Evolutionary conservation across 768 basidiomycete genomes (phyloP), one percentile per base, ranked within the genome.

Genomic region (Leccinum sublutescens): DNA sequence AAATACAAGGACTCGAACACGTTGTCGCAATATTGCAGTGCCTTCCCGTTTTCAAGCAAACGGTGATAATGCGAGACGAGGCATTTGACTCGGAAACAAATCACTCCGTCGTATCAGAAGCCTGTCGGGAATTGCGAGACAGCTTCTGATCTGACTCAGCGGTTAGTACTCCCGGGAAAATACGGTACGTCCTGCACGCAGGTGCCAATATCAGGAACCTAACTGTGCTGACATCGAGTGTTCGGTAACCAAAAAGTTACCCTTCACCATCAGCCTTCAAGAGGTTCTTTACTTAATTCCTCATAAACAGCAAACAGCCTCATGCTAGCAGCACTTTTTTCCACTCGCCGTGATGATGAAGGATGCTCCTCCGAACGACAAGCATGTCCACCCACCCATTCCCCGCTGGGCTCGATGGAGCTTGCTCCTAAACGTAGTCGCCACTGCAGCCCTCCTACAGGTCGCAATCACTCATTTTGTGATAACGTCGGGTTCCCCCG

Each of bases 331-430:
- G 11, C 47, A 21, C 31, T 11, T 19, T 40, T 43, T 27, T n/a
- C 47, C 36, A 40, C 33, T 31, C 47, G 21, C 21, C 21, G 3
- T 48, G 21, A 55, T 40, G 33, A 36, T 14, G 38, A 61, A 64
- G 40, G 27, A 49, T 9, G 12, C 3, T 14, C 55, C 47, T 19
- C 17, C 15, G 6, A 10, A n/a, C n/a, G 9, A 33, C 50, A 33
- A 50, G 50, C 5, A 23, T 31, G n/a, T 54, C 34, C 48, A 54
- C 29, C 40, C 54, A 23, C 40, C 55, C 38, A 40, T 45, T 47
- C 57, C 63, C 9, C 43, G 47, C 17, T 63, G 66, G 66, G 56
- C 36, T 12, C 58, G 57, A 55, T 66, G 67, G 54, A 66, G 64
- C 50, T 53, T 67, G 19, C 17, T 66, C 12, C 14, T 67, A 23